A percentile compares a stretch with the other conserved stretches of the same genome.
These are phyloP conservation scores for Pleurotus tuoliensis DNA, from an alignment of 768 basidiomycete genomes.

Conservation along the genomic window DNA sequence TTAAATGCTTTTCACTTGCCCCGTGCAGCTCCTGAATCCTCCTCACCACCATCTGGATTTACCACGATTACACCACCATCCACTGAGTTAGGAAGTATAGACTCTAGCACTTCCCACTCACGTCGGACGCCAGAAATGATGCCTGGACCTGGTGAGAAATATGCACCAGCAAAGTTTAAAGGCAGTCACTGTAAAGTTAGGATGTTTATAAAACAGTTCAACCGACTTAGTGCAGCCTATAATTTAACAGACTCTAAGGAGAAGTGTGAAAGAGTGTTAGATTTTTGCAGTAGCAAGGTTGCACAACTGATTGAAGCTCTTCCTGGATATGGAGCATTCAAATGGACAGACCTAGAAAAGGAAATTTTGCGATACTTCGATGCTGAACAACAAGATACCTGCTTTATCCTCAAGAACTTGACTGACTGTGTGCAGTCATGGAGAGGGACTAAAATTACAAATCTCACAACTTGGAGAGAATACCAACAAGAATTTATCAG, in stretches of 20 bases:
- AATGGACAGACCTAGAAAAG: neutral
- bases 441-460: neutral
- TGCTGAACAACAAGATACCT: neutral
- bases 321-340: neutral
- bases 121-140: neutral
- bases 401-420: neutral
- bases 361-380: constrained; percentile 3
- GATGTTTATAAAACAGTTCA: neutral
- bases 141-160: neutral
- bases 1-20: no score
- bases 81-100: no score
- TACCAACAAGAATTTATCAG: constrained; percentile 6
- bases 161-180: constrained; percentile 1
- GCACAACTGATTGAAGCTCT: neutral
- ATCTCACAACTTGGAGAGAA: constrained; percentile 7
- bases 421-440: neutral
- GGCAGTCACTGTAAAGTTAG: neutral
- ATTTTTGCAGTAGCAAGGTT: neutral
- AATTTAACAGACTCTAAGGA: neutral
- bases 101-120: no score
- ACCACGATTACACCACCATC: no score
- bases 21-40: no score
- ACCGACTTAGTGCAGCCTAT: neutral
- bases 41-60: no score
- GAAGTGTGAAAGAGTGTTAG: neutral